Evolutionary conservation across 2,329 filamentous ascomycete species (phyloP), one percentile per base, ranked within the genome.

Genomic region (Diaporthe longicolla): DNA sequence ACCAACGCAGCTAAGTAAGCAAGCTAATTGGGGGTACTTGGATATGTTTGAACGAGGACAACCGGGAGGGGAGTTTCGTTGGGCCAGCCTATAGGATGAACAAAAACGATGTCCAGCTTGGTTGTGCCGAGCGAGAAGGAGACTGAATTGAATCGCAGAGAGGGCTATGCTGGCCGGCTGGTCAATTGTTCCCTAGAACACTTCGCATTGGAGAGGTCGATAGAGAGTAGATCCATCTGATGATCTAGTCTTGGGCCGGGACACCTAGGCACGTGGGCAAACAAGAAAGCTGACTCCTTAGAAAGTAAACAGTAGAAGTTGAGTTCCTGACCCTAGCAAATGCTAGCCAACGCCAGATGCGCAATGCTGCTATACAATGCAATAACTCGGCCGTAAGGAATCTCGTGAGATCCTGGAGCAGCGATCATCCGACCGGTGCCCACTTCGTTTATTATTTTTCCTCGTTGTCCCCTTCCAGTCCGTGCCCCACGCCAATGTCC

Each of bases 351-450:
- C 70, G 73, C 70, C 70, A 72, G 35, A 72, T 74, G 58, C 37
- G 73, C 73, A 72, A 74, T 65, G 68, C 57, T 74, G 63, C 61
- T 74, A 63, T 61, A 69, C 55, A 72, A 72, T 74, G 73, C 70
- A 58, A 55, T 52, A 68, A 29, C 26, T 48, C 59, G 52, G 57
- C 70, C 69, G 52, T 74, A 40, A 58, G 48, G 50, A 73, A 43
- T 35, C 35, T 55, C 55, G 73, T 63, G 57, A 63, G 57, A 71
- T 61, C 70, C 70, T 57, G 48, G 54, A 35, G 55, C 63, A 73
- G 61, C 70, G 52, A 69, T 59, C 61, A 15, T 37, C 32, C 58
- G 40, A 26, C 50, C 50, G 43, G 43, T 66, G 54, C 52, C 58
- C 70, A 43, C 32, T 66, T 71, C 68, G 40, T 71, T 59, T 63